Base-by-base conservation (phyloP, 192 early-diverging fungal genomes). In the Coemansia sp. region DNA sequence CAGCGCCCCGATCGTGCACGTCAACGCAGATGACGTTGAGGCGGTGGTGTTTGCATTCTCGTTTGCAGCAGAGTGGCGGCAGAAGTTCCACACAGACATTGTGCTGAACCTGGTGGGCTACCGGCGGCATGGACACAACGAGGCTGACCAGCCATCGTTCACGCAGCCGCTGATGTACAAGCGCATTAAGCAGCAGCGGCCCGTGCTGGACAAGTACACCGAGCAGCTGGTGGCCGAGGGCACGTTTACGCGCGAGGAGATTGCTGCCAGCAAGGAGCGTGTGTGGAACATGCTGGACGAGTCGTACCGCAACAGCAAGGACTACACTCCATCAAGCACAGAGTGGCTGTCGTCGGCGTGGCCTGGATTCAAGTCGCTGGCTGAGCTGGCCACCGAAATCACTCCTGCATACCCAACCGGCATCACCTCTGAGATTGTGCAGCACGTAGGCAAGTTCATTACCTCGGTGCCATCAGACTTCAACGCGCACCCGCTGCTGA, bases 161-260 rank as follows among this genome's bases (percentile, higher is more conserved):
- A 98, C 96, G 26, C 96, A 98, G 75, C 96, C 96, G 40, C 85
- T 87, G 67, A 97, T 98, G 94, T 97, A 97, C 80, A 80, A 88
- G 73, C 83, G 84, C 54, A 93, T 98, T 78, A 81, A 83, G 61
- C 82, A 86, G 68, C 93, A 95, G 84, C 71, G 63, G 30, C 89
- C 96, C 5, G 91, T 87, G 23, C 70, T 91, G 49, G 85, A 93
- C 42, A 85, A 87, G 68, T 98, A 98, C 83, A 86, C 83, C 59
- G 78, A 82, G 46, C 85, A 93, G 79, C 83, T 98, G 28, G 71
- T 91, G 21, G 54, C 68, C 57, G 96, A 98, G 80, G 91, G 89
- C 35, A 82, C 87, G 20, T 86, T 96, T 54, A 90, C 91, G 52
- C 61, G 69, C 18, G 84, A 85, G 28, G 90, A 96, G 56, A 89